Percentiles rank a stretch among this genome's conserved stretches.
These are phyloP conservation scores for Epicoccum nigrum DNA, from an alignment of 2,329 filamentous ascomycete genomes.

Conservation along the genomic window DNA sequence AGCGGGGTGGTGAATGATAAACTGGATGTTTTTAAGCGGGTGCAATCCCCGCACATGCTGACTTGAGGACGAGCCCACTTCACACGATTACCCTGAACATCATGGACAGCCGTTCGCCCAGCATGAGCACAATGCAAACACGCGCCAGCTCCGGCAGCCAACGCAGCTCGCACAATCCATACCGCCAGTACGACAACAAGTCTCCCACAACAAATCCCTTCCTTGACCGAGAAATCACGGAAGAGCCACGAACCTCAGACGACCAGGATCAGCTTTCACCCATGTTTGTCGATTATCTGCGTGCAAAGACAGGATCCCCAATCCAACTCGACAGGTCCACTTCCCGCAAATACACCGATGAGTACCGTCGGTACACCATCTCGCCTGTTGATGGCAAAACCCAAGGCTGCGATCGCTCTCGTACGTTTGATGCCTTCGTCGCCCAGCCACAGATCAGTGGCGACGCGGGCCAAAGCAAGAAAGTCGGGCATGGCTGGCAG, in stretches of 20 bases:
- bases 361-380: slow-evolving; percentile 12
- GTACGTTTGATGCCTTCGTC: slow-evolving; percentile 23
- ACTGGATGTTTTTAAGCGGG: slow-evolving; percentile 12
- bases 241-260: slow-evolving; percentile 2
- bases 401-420: slow-evolving; percentile 17
- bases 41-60: slow-evolving; percentile 5
- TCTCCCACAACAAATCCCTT: slow-evolving; percentile 8
- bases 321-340: slow-evolving; percentile 6
- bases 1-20: slow-evolving; percentile 1
- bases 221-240: background rate
- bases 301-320: slow-evolving; percentile 11
- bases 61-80: background rate
- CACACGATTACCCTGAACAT: background rate
- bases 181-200: slow-evolving; percentile 11
- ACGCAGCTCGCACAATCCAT: slow-evolving; percentile 17
- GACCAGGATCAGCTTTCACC: slow-evolving; percentile 15
- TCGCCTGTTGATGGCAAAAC: slow-evolving; percentile 24
- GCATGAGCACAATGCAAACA: slow-evolving; percentile 13
- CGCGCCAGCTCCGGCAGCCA: slow-evolving; percentile 10
- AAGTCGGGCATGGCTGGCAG: slow-evolving; percentile 17
- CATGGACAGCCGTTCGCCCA: slow-evolving; percentile 3
- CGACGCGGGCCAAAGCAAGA: slow-evolving; percentile 10
- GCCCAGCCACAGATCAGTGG: slow-evolving; percentile 9
- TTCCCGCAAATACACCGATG: slow-evolving; percentile 1
- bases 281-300: slow-evolving; percentile 16